A percentile compares a stretch with the other conserved stretches of the same genome.
These are phyloP conservation scores for Annulohypoxylon stygium DNA, from an alignment of 495 filamentous ascomycete genomes.

Conservation along the genomic window DNA sequence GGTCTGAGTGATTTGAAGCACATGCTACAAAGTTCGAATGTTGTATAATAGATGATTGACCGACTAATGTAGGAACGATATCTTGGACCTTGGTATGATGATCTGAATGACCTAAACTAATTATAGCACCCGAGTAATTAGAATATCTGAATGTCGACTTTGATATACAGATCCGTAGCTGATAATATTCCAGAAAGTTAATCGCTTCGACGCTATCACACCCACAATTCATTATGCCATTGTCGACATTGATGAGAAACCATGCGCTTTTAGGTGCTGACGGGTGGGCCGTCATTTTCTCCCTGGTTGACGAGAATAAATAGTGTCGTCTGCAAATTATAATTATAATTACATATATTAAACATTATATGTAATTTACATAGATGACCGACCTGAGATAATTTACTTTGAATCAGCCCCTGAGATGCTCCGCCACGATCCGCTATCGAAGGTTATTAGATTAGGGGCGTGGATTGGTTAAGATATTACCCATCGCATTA, in stretches of 20 bases:
- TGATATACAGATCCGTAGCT: not conserved
- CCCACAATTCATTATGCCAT: not conserved
- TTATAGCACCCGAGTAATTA: not conserved
- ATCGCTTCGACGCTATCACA: not conserved
- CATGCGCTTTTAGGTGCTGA: not conserved
- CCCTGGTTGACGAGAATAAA: not conserved
- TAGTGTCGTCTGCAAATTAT: not conserved
- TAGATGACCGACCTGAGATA: constrained; percentile 16
- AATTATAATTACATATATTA: not conserved
- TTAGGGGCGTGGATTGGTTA: not conserved
- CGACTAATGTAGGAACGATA: not conserved
- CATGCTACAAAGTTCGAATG: no score
- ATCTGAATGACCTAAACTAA: not conserved
- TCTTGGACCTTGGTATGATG: not conserved
- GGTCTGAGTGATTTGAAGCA: no score
- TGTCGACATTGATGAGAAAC: not conserved
- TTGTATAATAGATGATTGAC: not conserved
- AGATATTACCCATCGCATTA: constrained; percentile 2
- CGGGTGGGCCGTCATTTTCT: not conserved
- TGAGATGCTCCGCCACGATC: constrained; percentile 46
- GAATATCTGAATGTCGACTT: not conserved
- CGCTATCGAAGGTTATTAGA: constrained; percentile 2
- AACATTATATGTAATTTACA: not conserved
- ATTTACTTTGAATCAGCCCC: constrained; percentile 37
- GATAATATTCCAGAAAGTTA: not conserved